phyloP scores from a whole-genome alignment of 345 rosid genomes.

The rapeseed (Brassica napus) region Da-Ae NC_063436.1:13367501-13368000 shows the following conservation, averaged over 20 bases:
- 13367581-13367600: conserved; percentile 3
- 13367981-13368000: not conserved
- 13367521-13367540: not conserved
- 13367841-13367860: not conserved
- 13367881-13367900: conserved; percentile 1
- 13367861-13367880: not conserved
- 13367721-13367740: not conserved
- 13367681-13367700: not conserved
- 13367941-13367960: too few species aligned
- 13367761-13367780: not conserved
- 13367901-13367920: not conserved
- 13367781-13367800: too few species aligned
- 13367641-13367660: not conserved
- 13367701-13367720: too few species aligned
- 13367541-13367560: not conserved
- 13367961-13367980: not conserved
- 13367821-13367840: not conserved
- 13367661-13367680: not conserved
- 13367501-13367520: not conserved
- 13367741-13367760: not conserved
- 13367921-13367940: not conserved
- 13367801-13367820: not conserved
- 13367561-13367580: conserved; percentile 1
- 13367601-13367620: not conserved
- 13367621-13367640: not conserved